These are phyloP conservation scores for Phyllosticta citriasiana DNA, from an alignment of 2,329 filamentous ascomycete genomes.

Conservation along the genomic window DNA sequence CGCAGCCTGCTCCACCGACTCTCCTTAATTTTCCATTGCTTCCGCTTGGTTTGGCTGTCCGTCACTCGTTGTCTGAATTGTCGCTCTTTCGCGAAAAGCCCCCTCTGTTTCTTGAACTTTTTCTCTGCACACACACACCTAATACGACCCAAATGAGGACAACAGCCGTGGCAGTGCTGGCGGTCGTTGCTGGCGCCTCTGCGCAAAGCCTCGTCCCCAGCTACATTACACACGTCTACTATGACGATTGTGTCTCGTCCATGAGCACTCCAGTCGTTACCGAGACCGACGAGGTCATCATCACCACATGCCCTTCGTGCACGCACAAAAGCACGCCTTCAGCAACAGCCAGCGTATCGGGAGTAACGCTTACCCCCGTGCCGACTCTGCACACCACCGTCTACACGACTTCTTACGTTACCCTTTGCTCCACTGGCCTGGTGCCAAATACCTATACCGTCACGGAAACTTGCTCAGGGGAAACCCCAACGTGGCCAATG, in stretches of 20 bases:
- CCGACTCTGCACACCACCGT: constrained; percentile 12
- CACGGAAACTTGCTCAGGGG: constrained; percentile 20
- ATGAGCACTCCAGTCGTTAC: constrained; percentile 14
- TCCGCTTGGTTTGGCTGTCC: neutral
- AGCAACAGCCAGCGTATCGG: neutral
- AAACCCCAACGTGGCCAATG: constrained; percentile 3
- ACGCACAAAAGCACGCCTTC: neutral
- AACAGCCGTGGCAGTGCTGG: constrained; percentile 3
- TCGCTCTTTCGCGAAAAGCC: constrained; percentile 5
- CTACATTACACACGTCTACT: constrained; percentile 6
- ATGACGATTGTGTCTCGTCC: neutral
- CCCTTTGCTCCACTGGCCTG: constrained; percentile 16
- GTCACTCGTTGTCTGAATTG: neutral
- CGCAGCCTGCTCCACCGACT: neutral
- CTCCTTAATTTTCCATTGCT: neutral
- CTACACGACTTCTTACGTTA: constrained; percentile 18
- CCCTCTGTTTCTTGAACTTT: neutral
- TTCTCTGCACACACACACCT: neutral
- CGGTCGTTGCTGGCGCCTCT: neutral
- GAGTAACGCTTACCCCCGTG: neutral
- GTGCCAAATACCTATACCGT: constrained; percentile 22
- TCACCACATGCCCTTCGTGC: constrained; percentile 15
- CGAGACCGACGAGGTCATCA: constrained; percentile 19
- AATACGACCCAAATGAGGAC: neutral
- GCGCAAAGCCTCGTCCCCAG: constrained; percentile 5